Percentiles rank a stretch among this genome's conserved stretches.
Evolutionary conservation across 306 rosid genomes (phyloP).

Genomic region (Cucumis melo): DNA sequence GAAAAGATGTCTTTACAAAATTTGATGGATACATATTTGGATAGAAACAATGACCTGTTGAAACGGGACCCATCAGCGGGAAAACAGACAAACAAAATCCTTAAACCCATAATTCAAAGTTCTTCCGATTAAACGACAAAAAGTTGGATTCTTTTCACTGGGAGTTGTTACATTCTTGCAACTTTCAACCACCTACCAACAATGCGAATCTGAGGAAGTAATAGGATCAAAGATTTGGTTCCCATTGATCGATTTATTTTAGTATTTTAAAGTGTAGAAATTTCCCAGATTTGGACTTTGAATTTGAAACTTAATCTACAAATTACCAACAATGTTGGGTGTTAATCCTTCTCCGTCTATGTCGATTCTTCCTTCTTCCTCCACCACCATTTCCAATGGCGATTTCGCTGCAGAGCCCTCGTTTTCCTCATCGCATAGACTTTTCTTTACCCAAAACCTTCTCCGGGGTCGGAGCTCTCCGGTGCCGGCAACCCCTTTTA

Average conservation of each 20-base stretch:
- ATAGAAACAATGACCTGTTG: too few relatives aligned
- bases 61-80: not conserved
- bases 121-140: not conserved
- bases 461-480: slow-evolving; percentile 9
- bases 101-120: not conserved
- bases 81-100: not conserved
- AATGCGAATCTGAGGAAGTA: not conserved
- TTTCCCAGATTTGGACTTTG: not conserved
- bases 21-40: too few relatives aligned
- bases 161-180: not conserved
- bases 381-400: slow-evolving; percentile 38
- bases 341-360: not conserved
- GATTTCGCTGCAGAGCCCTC: slow-evolving; percentile 40
- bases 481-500: slow-evolving; percentile 27
- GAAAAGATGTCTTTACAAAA: too few relatives aligned
- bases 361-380: not conserved
- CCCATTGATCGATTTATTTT: not conserved
- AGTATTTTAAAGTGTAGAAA: not conserved
- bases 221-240: not conserved
- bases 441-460: slow-evolving; percentile 19
- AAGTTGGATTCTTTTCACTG: not conserved
- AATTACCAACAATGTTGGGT: not conserved
- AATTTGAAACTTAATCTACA: not conserved
- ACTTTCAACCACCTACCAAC: not conserved
- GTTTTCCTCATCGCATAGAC: slow-evolving; percentile 31